Evolutionary conservation across 345 rosid species (phyloP), one percentile per base, ranked within the genome.

Genomic region (Odontarrhena argentea): DNA sequence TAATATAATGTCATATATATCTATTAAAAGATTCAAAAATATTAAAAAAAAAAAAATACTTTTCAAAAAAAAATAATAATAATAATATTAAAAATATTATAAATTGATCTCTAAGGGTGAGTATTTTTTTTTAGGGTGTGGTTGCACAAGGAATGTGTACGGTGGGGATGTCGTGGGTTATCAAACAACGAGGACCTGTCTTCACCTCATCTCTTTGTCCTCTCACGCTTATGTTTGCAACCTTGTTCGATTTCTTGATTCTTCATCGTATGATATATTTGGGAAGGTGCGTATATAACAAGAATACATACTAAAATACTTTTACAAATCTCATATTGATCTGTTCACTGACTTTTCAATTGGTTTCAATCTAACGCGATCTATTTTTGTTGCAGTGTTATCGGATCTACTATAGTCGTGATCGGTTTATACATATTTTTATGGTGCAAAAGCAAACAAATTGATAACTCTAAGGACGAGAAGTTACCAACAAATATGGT

Each of bases 131-230:
- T 7, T 13, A 72, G 76, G 76, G 76, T 3, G 70, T 62, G 48
- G 69, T 79, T 25, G 81, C 60, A 30, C 79, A 77, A 28, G 86
- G 80, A 34, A 25, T 82, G 55, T 68, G 81, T 67, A 77, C 73
- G 32, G 83, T 79, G 25, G 83, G 76, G 7, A 51, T 69, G 55
- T 65, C 83, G 1, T 82, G 86, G 86, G 77, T 80, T 54, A 72
- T 82, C 1, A 73, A 79, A 74, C 43, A 71, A 52, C 77, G 74
- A 45, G 86, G 83, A 18, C 86, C 86, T 3, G 74, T 82, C 5
- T 69, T 79, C 60, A 72, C 81, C 4, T 69, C 83, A 42, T 64
- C 80, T 22, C 75, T 79, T 32, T 75, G 71, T 68, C 83, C 86
- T 45, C 55, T 82, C 3, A 41, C 5, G 26, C 76, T 76, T 40